Percentiles rank a stretch among this genome's conserved stretches.
phyloP scores from a whole-genome alignment of 257 asterid species.

The Solanum pennellii region DNA sequence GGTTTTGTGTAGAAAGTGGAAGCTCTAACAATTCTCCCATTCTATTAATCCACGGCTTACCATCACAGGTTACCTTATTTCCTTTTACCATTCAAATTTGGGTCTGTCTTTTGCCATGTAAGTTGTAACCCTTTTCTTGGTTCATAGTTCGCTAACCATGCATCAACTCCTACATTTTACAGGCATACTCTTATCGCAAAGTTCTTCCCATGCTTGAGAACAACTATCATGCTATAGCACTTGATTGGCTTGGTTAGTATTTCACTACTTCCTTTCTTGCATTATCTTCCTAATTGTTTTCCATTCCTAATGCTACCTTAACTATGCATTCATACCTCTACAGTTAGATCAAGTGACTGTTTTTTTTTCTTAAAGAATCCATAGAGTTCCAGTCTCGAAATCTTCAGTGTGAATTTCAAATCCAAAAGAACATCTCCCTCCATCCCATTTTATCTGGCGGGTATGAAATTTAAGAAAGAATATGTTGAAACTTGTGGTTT shows the following conservation, averaged over 20 bases:
- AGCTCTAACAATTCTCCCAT: constrained; percentile 47
- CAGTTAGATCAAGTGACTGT: neutral
- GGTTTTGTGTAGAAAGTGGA: constrained; percentile 86
- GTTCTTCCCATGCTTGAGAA: constrained; percentile 73
- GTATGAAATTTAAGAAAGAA: neutral
- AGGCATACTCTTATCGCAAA: constrained; percentile 91
- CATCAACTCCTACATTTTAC: constrained; percentile 10
- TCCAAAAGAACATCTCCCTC: neutral
- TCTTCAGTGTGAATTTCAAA: neutral
- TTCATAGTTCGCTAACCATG: neutral
- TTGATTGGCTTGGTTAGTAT: constrained; percentile 84
- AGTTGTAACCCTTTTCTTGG: neutral
- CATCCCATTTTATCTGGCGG: neutral
- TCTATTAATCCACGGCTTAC: constrained; percentile 71
- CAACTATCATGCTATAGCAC: constrained; percentile 62
- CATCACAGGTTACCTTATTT: constrained; percentile 57
- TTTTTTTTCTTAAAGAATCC: neutral
- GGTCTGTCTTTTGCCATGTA: neutral
- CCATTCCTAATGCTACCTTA: neutral
- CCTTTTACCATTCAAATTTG: neutral
- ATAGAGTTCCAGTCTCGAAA: neutral
- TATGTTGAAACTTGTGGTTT: neutral
- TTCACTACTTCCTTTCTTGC: neutral
- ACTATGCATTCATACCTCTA: neutral
- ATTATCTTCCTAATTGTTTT: neutral